A percentile compares a stretch with the other conserved stretches of the same genome.
phyloP scores from a whole-genome alignment of 805 yeast genomes.

The Ogataea trehalophila region DNA sequence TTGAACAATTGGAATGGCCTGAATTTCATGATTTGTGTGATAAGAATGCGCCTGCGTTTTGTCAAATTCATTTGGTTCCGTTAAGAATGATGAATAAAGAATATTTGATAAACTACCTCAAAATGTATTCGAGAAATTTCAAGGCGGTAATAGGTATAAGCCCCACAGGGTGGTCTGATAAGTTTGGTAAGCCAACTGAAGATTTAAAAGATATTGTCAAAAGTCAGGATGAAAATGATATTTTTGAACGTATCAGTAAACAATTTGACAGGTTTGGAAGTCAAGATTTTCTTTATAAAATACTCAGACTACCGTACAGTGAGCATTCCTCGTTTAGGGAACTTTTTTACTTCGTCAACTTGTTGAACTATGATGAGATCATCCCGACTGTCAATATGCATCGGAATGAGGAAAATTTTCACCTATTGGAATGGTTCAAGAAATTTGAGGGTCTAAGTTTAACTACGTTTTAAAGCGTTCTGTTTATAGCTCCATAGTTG shows the following conservation, averaged over 20 bases:
- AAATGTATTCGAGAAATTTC: conserved; percentile 40
- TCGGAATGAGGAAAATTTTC: conserved; percentile 12
- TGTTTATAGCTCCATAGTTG: too few relatives aligned
- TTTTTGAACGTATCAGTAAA: conserved; percentile 9
- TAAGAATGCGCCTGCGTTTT: conserved; percentile 38
- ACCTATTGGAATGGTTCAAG: conserved; percentile 9
- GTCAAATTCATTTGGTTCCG: conserved; percentile 70
- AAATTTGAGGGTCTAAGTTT: conserved; percentile 10
- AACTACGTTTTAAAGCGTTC: conserved; percentile 10
- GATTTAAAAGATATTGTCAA: conserved; percentile 9
- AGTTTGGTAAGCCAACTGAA: conserved; percentile 11
- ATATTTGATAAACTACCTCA: conserved; percentile 46
- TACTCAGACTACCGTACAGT: conserved; percentile 60
- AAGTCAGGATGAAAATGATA: conserved; percentile 11
- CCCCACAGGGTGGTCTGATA: conserved; percentile 92
- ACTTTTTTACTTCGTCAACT: conserved; percentile 56
- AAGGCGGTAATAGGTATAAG: conserved; percentile 64
- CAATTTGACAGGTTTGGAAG: conserved; percentile 16
- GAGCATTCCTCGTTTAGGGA: conserved; percentile 93
- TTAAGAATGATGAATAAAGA: conserved; percentile 50
- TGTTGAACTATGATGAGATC: conserved; percentile 45
- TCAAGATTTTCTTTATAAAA: conserved; percentile 16
- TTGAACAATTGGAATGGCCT: conserved; percentile 43
- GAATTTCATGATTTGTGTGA: conserved; percentile 34
- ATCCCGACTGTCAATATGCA: conserved; percentile 73